Evolutionary conservation across 805 yeast species (phyloP).

Genomic region (Yarrowia sp.): DNA sequence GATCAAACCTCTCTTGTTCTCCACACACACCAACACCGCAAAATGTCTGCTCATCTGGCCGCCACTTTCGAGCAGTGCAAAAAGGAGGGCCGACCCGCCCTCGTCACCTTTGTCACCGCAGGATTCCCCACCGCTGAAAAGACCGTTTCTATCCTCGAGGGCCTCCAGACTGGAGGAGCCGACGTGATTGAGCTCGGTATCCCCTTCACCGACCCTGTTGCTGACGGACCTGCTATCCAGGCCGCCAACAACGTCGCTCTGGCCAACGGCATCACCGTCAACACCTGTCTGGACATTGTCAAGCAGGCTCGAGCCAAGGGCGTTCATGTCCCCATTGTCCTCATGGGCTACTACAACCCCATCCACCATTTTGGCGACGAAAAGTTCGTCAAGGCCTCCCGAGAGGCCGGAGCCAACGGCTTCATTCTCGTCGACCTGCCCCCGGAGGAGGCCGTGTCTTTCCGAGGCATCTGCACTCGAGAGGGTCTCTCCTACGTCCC

Average conservation of each 20-base stretch:
- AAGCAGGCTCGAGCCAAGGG: conserved; percentile 74
- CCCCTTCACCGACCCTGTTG: conserved; percentile 98
- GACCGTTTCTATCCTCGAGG: conserved; percentile 79
- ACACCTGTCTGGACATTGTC: conserved; percentile 66
- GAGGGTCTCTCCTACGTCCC: conserved; percentile 84
- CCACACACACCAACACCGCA: conserved; percentile 1
- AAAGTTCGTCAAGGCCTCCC: conserved; percentile 69
- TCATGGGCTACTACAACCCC: conserved; percentile 99
- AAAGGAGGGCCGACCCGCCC: conserved; percentile 70
- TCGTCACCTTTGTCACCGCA: conserved; percentile 90
- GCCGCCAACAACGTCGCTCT: conserved; percentile 74
- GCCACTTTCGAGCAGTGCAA: conserved; percentile 61
- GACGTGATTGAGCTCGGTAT: conserved; percentile 92
- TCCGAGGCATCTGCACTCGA: conserved; percentile 66
- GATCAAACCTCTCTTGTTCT: conserved; percentile 3
- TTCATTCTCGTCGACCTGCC: conserved; percentile 94
- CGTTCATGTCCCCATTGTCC: conserved; percentile 79
- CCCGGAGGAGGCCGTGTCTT: conserved; percentile 92
- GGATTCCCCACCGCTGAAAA: conserved; percentile 88
- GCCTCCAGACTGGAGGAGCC: conserved; percentile 92
- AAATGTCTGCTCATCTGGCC: conserved; percentile 53
- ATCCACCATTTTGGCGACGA: conserved; percentile 86
- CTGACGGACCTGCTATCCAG: conserved; percentile 98
- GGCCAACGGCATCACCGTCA: conserved; percentile 73
- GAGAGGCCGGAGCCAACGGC: conserved; percentile 89